Conservation (phyloP, 2,329 filamentous ascomycete species). For the Aspergillus alliaceus region DNA sequence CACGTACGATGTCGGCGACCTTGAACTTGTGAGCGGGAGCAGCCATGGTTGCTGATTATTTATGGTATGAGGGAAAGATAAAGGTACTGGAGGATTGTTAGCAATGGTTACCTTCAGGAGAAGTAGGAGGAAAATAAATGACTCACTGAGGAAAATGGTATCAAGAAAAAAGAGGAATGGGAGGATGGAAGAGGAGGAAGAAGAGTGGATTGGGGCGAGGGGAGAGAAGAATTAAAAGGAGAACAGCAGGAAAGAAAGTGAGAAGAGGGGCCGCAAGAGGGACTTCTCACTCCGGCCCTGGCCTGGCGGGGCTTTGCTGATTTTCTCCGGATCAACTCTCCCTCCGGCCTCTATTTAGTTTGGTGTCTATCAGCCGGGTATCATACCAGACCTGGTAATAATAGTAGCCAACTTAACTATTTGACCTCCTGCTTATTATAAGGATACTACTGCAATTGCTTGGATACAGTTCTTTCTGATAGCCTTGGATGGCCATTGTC, state of each 20-base stretch:
- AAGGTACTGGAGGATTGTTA: conserved; percentile 6
- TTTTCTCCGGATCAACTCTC: not conserved
- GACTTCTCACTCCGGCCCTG: not conserved
- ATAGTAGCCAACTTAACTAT: no score
- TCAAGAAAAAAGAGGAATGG: not conserved
- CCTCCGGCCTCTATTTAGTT: not conserved
- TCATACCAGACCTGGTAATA: not conserved
- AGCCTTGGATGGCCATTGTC: not conserved
- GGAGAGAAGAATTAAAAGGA: conserved; percentile 11
- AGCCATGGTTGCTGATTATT: conserved; percentile 48
- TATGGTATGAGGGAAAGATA: not conserved
- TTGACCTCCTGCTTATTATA: no score
- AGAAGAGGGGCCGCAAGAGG: conserved; percentile 9
- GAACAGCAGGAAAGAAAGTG: conserved; percentile 5
- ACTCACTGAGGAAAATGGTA: not conserved
- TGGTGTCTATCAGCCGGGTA: not conserved
- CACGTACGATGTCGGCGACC: conserved; percentile 84
- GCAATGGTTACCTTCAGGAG: not conserved
- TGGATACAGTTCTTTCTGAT: no score
- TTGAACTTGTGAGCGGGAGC: conserved; percentile 92
- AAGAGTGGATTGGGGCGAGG: conserved; percentile 4
- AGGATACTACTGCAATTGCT: no score
- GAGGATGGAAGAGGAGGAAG: conserved; percentile 3
- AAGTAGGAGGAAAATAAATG: not conserved
- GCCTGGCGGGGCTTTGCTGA: conserved; percentile 7